These are phyloP conservation scores for Eragrostis curvula DNA, from an alignment of 176 grass and related monocot genomes.

Conservation along the genomic window DNA sequence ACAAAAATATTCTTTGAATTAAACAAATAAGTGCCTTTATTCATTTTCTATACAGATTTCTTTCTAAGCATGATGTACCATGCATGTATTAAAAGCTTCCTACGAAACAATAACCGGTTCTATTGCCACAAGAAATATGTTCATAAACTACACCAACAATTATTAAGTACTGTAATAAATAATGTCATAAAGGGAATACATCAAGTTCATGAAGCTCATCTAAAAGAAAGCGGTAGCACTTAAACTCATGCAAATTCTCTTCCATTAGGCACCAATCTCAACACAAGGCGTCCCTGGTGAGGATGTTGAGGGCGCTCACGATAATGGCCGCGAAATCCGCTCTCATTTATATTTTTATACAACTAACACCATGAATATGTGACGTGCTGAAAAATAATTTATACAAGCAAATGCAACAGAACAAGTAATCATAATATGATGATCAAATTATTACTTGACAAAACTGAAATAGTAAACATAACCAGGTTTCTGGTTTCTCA, in stretches of 20 bases:
- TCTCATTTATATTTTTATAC: too few relatives aligned
- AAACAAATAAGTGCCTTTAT: background rate
- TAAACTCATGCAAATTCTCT: background rate
- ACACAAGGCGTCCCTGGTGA: too few relatives aligned
- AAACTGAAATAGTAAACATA: slow-evolving; percentile 14
- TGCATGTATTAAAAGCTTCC: background rate
- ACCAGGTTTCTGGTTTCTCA: background rate
- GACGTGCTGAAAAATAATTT: background rate
- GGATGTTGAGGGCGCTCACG: too few relatives aligned
- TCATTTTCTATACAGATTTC: background rate
- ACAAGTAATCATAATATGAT: background rate
- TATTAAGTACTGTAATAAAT: background rate
- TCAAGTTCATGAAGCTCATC: background rate
- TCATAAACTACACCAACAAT: slow-evolving; percentile 12
- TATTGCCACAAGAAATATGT: background rate
- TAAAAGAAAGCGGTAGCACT: background rate
- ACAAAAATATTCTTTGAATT: background rate
- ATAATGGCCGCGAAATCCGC: too few relatives aligned
- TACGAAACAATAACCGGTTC: background rate
- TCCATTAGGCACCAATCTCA: too few relatives aligned
- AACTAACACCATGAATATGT: slow-evolving; percentile 1
- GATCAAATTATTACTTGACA: slow-evolving; percentile 5
- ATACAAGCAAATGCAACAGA: background rate
- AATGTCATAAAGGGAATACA: background rate
- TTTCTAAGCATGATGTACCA: background rate